These are phyloP conservation scores for Diutina catenulata DNA, from an alignment of 1,139 yeast genomes.

Conservation along the genomic window DNA sequence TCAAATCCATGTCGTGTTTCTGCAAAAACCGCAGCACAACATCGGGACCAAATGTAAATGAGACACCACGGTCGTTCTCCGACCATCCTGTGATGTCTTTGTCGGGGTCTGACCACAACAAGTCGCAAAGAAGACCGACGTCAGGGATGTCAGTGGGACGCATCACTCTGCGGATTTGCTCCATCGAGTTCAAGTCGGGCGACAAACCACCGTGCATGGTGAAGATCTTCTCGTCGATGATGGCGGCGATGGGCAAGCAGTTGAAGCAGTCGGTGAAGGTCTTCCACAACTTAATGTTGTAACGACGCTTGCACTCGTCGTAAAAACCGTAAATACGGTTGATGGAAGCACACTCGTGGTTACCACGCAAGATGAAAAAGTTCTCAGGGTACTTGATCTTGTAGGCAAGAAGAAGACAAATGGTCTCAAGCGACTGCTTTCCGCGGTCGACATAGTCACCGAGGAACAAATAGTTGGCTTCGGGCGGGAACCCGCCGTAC, in stretches of 20 bases:
- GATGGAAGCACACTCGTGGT: constrained; percentile 95
- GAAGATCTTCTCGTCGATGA: constrained; percentile 92
- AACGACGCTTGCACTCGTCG: constrained; percentile 96
- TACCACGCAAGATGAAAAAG: constrained; percentile 89
- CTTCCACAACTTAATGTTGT: constrained; percentile 95
- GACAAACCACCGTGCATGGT: constrained; percentile 98
- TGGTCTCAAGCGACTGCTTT: constrained; percentile 90
- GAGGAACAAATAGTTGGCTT: constrained; percentile 84
- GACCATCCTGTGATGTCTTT: constrained; percentile 97
- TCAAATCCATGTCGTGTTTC: constrained; percentile 93
- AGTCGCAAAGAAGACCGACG: constrained; percentile 88
- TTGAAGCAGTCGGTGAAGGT: constrained; percentile 96
- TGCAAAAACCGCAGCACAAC: constrained; percentile 89
- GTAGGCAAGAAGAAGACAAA: constrained; percentile 84
- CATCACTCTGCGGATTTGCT: constrained; percentile 96
- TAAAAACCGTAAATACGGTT: constrained; percentile 95
- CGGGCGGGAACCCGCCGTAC: constrained; percentile 99
- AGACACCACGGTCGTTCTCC: constrained; percentile 96
- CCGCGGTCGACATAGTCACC: constrained; percentile 99
- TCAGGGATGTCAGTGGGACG: constrained; percentile 98
- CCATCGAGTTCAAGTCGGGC: constrained; percentile 95
- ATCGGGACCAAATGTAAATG: constrained; percentile 95
- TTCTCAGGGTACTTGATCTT: constrained; percentile 96
- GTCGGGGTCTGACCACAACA: constrained; percentile 97
- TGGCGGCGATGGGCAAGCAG: constrained; percentile 96